phyloP scores from a whole-genome alignment of 176 grass and related monocot species.

The Alopecurus myosuroides region DNA sequence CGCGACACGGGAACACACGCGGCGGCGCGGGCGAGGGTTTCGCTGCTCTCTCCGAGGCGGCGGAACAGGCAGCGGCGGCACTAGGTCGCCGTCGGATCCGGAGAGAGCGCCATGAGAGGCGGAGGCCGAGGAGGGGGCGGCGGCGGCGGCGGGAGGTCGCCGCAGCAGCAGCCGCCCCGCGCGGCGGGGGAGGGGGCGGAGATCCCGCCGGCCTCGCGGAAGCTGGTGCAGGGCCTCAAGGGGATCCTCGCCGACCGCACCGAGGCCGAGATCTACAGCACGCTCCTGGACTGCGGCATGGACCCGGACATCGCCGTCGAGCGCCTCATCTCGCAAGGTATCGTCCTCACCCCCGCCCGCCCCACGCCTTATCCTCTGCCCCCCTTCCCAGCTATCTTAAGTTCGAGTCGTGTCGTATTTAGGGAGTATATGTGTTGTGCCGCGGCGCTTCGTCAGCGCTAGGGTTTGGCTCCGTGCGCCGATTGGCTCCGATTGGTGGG shows the following conservation, averaged over 20 bases:
- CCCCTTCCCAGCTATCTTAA: background rate
- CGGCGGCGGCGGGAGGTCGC: slow-evolving; percentile 20
- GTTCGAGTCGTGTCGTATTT: background rate
- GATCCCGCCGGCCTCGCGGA: slow-evolving; percentile 59
- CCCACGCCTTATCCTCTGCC: background rate
- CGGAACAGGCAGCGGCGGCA: slow-evolving; percentile 11
- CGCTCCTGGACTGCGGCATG: slow-evolving; percentile 72
- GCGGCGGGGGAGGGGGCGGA: slow-evolving; percentile 11
- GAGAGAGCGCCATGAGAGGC: slow-evolving; percentile 39
- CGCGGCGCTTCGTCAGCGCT: background rate
- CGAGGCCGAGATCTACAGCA: slow-evolving; percentile 67
- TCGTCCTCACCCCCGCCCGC: too few species aligned
- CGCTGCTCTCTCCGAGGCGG: background rate
- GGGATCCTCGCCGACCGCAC: slow-evolving; percentile 68
- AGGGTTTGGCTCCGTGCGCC: slow-evolving; percentile 7
- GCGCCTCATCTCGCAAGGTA: slow-evolving; percentile 71
- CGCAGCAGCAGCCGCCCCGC: background rate
- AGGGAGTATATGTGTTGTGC: background rate
- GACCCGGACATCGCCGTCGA: slow-evolving; percentile 78
- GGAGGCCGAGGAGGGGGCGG: slow-evolving; percentile 29
- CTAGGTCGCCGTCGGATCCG: slow-evolving; percentile 27
- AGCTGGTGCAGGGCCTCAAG: slow-evolving; percentile 69
- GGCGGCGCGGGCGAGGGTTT: slow-evolving; percentile 44
- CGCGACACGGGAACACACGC: background rate
- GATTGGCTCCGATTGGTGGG: background rate